A percentile compares a stretch with the other conserved stretches of the same genome.
These are phyloP conservation scores for Flaveria robusta DNA, from an alignment of 129 eudicot species.

Conservation along the genomic window DNA sequence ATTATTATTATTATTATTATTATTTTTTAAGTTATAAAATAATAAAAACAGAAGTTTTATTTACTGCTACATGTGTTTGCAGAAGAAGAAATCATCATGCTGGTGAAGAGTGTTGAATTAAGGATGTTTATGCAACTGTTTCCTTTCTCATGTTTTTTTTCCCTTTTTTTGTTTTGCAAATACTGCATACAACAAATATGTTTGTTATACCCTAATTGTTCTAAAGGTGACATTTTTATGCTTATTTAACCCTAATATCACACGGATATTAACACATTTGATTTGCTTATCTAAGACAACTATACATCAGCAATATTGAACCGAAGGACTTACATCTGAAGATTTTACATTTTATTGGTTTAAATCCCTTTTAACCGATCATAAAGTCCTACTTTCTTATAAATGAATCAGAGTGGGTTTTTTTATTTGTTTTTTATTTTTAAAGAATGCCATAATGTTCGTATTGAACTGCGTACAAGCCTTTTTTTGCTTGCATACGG, in stretches of 20 bases:
- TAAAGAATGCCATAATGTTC: no score
- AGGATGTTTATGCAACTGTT: constrained; percentile 20
- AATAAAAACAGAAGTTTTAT: not conserved
- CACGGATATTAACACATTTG: not conserved
- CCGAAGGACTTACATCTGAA: no score
- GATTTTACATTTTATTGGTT: no score
- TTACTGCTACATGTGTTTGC: constrained; percentile 35
- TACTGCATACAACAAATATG: constrained; percentile 25
- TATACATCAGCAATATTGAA: no score
- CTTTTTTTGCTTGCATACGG: no score
- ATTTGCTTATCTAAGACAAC: no score
- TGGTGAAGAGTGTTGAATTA: constrained; percentile 41
- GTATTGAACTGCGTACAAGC: no score
- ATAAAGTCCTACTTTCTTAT: no score
- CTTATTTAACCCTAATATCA: not conserved
- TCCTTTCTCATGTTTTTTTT: not conserved
- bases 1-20: no score
- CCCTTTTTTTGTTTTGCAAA: not conserved
- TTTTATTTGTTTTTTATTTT: no score
- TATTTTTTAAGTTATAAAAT: not conserved
- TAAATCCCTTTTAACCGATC: no score
- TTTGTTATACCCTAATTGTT: not conserved
- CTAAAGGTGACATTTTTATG: not conserved
- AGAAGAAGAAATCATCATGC: constrained; percentile 80
- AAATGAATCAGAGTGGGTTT: no score